Evolutionary conservation across 2,329 filamentous ascomycete genomes (phyloP), one percentile per base, ranked within the genome.

Genomic region (Ophiostoma populinum): DNA sequence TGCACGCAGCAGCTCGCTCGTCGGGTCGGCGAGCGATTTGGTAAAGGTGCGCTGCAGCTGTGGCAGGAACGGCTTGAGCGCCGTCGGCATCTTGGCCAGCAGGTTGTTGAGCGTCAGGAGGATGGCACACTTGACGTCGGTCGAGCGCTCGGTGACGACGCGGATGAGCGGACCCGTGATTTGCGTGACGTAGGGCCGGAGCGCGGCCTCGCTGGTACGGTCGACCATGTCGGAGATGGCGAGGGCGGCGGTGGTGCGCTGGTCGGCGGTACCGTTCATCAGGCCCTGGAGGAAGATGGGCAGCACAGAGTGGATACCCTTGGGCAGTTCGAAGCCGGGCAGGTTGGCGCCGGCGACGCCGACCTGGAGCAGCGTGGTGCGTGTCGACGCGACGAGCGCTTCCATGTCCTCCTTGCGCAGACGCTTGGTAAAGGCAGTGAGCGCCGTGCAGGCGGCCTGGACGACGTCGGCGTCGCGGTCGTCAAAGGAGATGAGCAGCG

Each of bases 321-420:
- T 98, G 2, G 87, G 90, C 38, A 95, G 62, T 47, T 74, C 67
- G 60, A 98, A 98, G 24, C 90, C 92, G 25, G 85, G 73, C 31
- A 98, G 64, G 49, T 86, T 77, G 26, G 76, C 69, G 19, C 90
- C 90, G 27, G 85, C 62, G 29, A 93, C 81, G 46, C 92, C 90
- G 31, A 95, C 80, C 49, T 87, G 82, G 45, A 81, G 75, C 36
- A 98, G 65, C 2, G 81, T 77, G 54, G 92, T 80, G 40, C 87
- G 68, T 2, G 87, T 93, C 1, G 87, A 90, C 36, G 73, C 62
- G 13, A 93, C 85, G 30, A 98, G 66, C 1, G 79, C 75, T 51
- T 98, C 92, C 90, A 98, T 95, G 57, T 95, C 87, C 52, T 98
- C 92, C 56, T 98, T 98, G 51, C 77, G 78, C 42, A 98, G 68